phyloP scores from a whole-genome alignment of 2,329 filamentous ascomycete species.

The Fragosphaeria purpurea region DNA sequence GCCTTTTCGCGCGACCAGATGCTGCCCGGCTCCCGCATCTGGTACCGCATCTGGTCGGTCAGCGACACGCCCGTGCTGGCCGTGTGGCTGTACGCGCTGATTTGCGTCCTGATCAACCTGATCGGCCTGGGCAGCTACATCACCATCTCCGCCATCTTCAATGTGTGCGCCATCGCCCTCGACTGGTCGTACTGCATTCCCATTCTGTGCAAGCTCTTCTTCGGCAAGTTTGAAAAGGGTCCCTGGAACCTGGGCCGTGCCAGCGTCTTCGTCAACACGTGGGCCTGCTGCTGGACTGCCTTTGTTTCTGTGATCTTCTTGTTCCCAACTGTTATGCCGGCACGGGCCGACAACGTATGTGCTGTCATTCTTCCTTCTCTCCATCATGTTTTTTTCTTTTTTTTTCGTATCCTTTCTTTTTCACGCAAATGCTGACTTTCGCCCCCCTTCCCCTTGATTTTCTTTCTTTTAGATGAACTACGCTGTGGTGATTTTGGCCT shows the following conservation, averaged over 20 bases:
- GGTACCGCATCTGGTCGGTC: conserved; percentile 37
- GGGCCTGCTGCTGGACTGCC: conserved; percentile 40
- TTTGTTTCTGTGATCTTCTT: conserved; percentile 46
- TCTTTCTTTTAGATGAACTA: conserved; percentile 38
- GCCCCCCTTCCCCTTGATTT: no score
- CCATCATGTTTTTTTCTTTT: background rate
- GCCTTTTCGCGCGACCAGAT: conserved; percentile 44
- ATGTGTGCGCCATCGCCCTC: conserved; percentile 43
- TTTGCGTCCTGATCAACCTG: conserved; percentile 47
- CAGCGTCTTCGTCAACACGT: conserved; percentile 32
- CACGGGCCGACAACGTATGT: conserved; percentile 33
- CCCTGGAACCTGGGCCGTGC: conserved; percentile 40
- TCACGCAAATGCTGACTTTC: no score
- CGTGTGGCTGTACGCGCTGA: conserved; percentile 45
- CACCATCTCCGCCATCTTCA: conserved; percentile 43
- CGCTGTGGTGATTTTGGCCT: conserved; percentile 37
- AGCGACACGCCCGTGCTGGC: conserved; percentile 43
- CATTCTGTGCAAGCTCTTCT: conserved; percentile 42
- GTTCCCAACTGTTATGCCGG: conserved; percentile 37
- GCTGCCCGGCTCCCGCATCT: conserved; percentile 34
- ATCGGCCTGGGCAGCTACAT: conserved; percentile 47
- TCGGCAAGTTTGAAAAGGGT: conserved; percentile 36
- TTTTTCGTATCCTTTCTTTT: background rate
- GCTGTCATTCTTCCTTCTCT: background rate
- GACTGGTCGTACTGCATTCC: conserved; percentile 48